Evolutionary conservation across 495 filamentous ascomycete genomes (phyloP), one percentile per base, ranked within the genome.

Genomic region (Podospora sp.): DNA sequence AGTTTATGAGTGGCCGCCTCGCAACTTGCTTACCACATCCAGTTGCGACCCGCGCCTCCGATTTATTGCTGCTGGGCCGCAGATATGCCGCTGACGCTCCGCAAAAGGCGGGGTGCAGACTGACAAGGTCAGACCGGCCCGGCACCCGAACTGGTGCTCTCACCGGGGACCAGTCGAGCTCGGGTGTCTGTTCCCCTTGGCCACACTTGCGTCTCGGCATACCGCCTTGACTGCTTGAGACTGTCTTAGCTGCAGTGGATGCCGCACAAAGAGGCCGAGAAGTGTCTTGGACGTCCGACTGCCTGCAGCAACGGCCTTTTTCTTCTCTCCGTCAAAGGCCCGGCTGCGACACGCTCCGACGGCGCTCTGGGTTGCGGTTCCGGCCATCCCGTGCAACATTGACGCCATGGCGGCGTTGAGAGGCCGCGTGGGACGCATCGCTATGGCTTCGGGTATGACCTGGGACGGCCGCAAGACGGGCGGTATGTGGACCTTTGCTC

Each of bases 91-190:
- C 56, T 59, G 8, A 22, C 36, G 4, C 36, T 27, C 29, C n/a
- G 26, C 18, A 7, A 62, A 62, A 62, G 60, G 60, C 60, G 60
- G 60, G 60, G 60, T 62, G 60, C 60, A 62, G 60, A 16, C 35
- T 62, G 57, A 16, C 22, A 57, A 21, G 26, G 57, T 14, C 25
- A 35, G 18, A 29, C 14, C 57, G 57, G 25, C 29, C 57, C 57
- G 57, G 25, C 53, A 46, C 2, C 40, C 40, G 40, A 6, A 33
- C 11, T 46, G 40, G 9, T 12, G 40, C 16, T 18, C 40, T 46
- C 40, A 11, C 40, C 40, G 40, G 40, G 16, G 5, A 14, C 5
- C 11, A 11, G n/a, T n/a, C 16, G 11, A 6, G 16, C 11, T 46
- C 40, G 40, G 40, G 2, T 18, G 2, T 57, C 14, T 57, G n/a